Evolutionary conservation across 768 basidiomycete species (phyloP), one percentile per base, ranked within the genome.

Genomic region (Strobilomyces confusus): DNA sequence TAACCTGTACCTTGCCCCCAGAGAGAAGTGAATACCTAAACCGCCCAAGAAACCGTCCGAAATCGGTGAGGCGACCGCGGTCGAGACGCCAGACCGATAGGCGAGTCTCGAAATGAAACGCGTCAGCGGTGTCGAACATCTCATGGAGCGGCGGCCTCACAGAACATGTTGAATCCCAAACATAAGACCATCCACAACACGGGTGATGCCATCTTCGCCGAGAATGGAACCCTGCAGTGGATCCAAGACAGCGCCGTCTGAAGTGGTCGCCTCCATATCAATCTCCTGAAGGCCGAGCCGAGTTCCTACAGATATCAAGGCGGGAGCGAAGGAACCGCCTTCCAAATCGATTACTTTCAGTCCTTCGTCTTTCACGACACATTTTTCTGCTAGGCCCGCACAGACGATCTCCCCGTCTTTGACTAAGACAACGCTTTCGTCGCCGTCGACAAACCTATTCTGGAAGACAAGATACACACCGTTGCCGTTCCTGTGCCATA

Each of bases 21-120:
- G 76, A 19, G 77, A 78, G 67, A 90, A 84, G 12, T 79, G 75
- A 6, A 80, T 77, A 15, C 83, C 80, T 34, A 91, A 63, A 0
- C 92, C 92, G 0, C 73, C 67, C 32, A 89, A 63, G 58, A 89
- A 80, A 8, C 85, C 80, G 8, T 45, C 19, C 3, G 80, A 75
- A 7, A 69, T 63, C 0, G 91, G 92, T 0, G 83, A 78, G 0
- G 79, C 75, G 14, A 93, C 74, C 1, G 79, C 87, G 1, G 76
- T 78, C 2, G 89, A 89, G 3, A 94, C 86, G 4, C 92, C 91
- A 8, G 77, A 69, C 19, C 81, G 81, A 62, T 90, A 88, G 0
- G 91, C 88, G 37, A 88, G 63, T 30, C 89, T 92, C 59, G 33
- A 26, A 46, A 42, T 4, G 33, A 29, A 25, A 20, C 32, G 26